A percentile compares a stretch with the other conserved stretches of the same genome.
Evolutionary conservation across 2,329 filamentous ascomycete genomes (phyloP).

Genomic region (Chlorencoelia australis): DNA sequence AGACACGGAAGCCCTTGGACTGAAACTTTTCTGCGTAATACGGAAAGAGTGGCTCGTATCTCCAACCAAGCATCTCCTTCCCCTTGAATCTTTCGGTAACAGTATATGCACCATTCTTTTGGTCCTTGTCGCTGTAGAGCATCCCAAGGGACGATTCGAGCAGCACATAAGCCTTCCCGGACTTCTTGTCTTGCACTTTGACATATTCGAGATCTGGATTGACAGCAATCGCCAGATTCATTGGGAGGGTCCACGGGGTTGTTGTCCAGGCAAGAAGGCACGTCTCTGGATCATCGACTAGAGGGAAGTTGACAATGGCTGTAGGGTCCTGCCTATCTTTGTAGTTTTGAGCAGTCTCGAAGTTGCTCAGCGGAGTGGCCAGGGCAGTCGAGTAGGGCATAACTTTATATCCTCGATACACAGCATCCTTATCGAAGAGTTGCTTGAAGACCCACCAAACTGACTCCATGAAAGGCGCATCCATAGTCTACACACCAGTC

Average conservation of each 20-base stretch:
- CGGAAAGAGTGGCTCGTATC: conserved; percentile 78
- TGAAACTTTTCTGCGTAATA: conserved; percentile 89
- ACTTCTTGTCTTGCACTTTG: conserved; percentile 79
- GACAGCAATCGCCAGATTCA: no score
- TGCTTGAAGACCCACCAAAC: no score
- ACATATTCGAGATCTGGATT: conserved; percentile 79
- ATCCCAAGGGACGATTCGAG: conserved; percentile 72
- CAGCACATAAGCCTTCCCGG: conserved; percentile 75
- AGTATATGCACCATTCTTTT: conserved; percentile 90
- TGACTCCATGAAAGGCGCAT: no score
- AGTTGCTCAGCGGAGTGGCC: no score
- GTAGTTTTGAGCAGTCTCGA: no score
- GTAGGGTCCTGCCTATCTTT: no score
- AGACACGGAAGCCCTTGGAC: conserved; percentile 68
- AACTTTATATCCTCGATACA: no score
- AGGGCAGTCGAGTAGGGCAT: no score
- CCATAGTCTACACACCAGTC: no score
- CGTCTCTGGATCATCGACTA: no score
- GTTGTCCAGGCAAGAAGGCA: conserved; percentile 90
- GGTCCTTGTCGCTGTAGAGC: conserved; percentile 91
- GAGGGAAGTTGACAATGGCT: no score
- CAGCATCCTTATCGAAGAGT: no score
- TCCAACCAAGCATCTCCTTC: conserved; percentile 70
- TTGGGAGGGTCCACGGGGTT: conserved; percentile 79
- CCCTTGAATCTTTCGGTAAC: conserved; percentile 71